Evolutionary conservation across 2,329 filamentous ascomycete species (phyloP).

Genomic region (Aspergillus flavus): DNA sequence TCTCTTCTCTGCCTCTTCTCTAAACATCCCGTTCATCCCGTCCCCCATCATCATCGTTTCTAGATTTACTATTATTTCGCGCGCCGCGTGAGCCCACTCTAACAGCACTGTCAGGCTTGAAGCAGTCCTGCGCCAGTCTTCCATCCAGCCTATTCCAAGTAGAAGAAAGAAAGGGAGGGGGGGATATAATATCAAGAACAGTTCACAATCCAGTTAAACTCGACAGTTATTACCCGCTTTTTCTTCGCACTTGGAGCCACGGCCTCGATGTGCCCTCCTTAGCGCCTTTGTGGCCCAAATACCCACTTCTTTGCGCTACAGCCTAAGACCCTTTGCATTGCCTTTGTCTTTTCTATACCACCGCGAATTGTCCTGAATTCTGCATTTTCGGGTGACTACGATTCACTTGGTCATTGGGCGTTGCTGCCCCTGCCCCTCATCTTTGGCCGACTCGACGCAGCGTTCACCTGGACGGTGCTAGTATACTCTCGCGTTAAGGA

Average conservation of each 20-base stretch:
- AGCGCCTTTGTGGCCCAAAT: conserved; percentile 32
- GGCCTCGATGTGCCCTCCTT: conserved; percentile 20
- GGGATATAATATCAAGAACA: background rate
- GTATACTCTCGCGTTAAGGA: background rate
- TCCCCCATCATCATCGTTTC: background rate
- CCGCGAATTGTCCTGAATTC: no score
- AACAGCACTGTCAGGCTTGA: background rate
- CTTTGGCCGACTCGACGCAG: background rate
- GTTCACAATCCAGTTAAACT: background rate
- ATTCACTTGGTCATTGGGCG: background rate
- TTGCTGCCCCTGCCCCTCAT: background rate
- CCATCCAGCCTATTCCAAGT: background rate
- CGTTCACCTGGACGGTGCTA: background rate
- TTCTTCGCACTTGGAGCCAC: conserved; percentile 4
- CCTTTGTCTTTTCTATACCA: background rate
- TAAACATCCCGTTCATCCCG: background rate
- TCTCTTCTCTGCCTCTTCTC: conserved; percentile 5
- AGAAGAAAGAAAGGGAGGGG: background rate
- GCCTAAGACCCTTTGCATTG: conserved; percentile 15
- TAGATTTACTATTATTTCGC: background rate
- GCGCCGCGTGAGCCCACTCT: background rate
- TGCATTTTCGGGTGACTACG: no score
- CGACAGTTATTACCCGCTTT: background rate
- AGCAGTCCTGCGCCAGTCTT: background rate
- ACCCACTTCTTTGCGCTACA: conserved; percentile 23